Evolutionary conservation across 2,329 filamentous ascomycete species (phyloP).

Genomic region (Apiospora phragmitis): DNA sequence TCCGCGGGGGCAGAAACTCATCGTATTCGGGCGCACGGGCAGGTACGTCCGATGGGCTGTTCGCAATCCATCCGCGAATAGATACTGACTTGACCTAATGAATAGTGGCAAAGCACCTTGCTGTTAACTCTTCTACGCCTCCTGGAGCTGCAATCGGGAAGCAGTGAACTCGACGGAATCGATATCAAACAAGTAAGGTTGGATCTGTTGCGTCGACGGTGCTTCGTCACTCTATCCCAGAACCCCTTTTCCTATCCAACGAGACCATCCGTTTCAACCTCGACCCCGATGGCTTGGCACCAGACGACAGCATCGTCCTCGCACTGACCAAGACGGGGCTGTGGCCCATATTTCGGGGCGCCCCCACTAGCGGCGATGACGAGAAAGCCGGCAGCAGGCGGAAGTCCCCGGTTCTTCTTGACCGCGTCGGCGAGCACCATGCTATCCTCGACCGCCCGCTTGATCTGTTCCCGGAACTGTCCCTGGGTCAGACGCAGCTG

Average conservation of each 20-base stretch:
- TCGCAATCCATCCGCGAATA: background rate
- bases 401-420: too few species aligned
- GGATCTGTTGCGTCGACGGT: constrained; percentile 25
- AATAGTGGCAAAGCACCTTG: constrained; percentile 39
- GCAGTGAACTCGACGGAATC: constrained; percentile 30
- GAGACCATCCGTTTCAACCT: constrained; percentile 33
- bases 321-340: constrained; percentile 18
- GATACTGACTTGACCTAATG: background rate
- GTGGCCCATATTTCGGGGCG: constrained; percentile 20
- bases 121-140: constrained; percentile 23
- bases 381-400: too few species aligned
- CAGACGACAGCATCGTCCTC: constrained; percentile 21
- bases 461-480: constrained; percentile 28
- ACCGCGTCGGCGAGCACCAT: too few species aligned
- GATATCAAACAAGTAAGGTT: constrained; percentile 25
- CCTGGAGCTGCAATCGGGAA: constrained; percentile 27
- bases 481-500: constrained; percentile 34
- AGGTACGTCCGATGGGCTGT: constrained; percentile 30
- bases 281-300: constrained; percentile 21
- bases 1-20: constrained; percentile 47
- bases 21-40: constrained; percentile 55
- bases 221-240: constrained; percentile 34
- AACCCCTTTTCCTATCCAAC: constrained; percentile 26
- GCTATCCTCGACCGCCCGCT: constrained; percentile 28
- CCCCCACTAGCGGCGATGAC: too few species aligned